phyloP scores from a whole-genome alignment of 2,329 filamentous ascomycete genomes.

The Teratosphaeria epicoccoides region DNA sequence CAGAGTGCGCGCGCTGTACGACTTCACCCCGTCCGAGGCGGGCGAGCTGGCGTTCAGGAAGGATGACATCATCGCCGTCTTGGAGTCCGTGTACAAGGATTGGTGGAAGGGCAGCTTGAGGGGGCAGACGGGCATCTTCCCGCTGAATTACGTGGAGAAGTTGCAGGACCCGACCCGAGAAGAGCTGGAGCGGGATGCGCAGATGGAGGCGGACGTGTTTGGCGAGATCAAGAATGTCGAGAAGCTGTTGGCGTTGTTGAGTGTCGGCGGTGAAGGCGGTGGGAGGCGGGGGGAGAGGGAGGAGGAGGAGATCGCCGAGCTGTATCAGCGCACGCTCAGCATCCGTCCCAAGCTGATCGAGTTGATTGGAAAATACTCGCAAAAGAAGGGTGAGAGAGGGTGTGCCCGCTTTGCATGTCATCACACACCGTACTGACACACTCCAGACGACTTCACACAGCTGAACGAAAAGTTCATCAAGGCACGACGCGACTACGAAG shows the following conservation, averaged over 20 bases:
- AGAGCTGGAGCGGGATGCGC: slow-evolving; percentile 86
- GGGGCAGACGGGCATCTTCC: slow-evolving; percentile 94
- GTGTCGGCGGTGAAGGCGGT: slow-evolving; percentile 47
- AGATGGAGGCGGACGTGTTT: slow-evolving; percentile 81
- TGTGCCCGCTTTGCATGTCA: neutral
- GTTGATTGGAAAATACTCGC: slow-evolving; percentile 95
- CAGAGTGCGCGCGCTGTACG: slow-evolving; percentile 81
- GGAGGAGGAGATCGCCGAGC: slow-evolving; percentile 86
- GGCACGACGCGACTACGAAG: slow-evolving; percentile 89
- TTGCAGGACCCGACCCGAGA: slow-evolving; percentile 87
- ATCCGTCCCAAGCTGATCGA: slow-evolving; percentile 96
- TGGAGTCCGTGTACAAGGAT: slow-evolving; percentile 97
- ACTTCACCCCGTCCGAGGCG: slow-evolving; percentile 87
- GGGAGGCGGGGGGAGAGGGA: slow-evolving; percentile 60
- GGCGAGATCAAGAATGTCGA: slow-evolving; percentile 68
- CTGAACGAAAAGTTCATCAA: slow-evolving; percentile 99
- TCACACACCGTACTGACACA: slow-evolving; percentile 17
- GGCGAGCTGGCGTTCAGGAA: slow-evolving; percentile 94
- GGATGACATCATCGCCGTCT: slow-evolving; percentile 90
- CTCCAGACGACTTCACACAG: slow-evolving; percentile 87
- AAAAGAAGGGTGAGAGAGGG: slow-evolving; percentile 71
- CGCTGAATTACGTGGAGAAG: slow-evolving; percentile 97
- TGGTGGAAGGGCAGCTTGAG: slow-evolving; percentile 97
- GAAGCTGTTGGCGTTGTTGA: slow-evolving; percentile 77
- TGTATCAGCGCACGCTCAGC: slow-evolving; percentile 85